Evolutionary conservation across 176 grass and related monocot species (phyloP).

Genomic region (Panicum miliaceum): DNA sequence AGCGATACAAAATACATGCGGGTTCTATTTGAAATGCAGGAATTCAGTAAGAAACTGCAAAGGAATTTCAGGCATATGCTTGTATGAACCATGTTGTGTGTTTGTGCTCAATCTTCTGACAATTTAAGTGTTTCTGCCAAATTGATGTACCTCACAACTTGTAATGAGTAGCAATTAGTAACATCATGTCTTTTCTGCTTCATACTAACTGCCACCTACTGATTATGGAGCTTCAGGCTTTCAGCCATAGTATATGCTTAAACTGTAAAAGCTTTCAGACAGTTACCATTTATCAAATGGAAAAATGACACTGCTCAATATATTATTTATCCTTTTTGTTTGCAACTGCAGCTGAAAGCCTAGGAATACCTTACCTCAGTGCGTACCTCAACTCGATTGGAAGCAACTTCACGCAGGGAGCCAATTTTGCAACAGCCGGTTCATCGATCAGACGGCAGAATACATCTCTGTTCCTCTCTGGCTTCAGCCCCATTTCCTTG

Average conservation of each 20-base stretch:
- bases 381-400: constrained; percentile 90
- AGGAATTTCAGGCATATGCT: neutral
- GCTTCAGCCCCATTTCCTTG: constrained; percentile 86
- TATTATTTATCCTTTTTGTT: neutral
- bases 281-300: neutral
- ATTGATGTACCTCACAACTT: neutral
- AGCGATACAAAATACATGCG: neutral
- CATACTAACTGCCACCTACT: neutral
- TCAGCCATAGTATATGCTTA: neutral
- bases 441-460: constrained; percentile 85
- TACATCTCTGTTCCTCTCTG: constrained; percentile 68
- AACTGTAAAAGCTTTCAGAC: neutral
- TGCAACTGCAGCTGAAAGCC: constrained; percentile 57
- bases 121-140: neutral
- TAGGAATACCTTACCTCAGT: constrained; percentile 75
- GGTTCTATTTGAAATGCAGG: neutral
- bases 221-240: neutral
- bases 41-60: constrained; percentile 9
- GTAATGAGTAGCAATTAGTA: neutral
- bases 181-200: neutral
- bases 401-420: constrained; percentile 86
- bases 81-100: neutral
- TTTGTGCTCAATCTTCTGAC: neutral
- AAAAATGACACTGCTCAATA: neutral
- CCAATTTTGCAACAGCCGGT: constrained; percentile 90